A percentile compares a stretch with the other conserved stretches of the same genome.
Conservation (phyloP, 2,329 filamentous ascomycete species). For the Colletotrichum australisinense region DNA sequence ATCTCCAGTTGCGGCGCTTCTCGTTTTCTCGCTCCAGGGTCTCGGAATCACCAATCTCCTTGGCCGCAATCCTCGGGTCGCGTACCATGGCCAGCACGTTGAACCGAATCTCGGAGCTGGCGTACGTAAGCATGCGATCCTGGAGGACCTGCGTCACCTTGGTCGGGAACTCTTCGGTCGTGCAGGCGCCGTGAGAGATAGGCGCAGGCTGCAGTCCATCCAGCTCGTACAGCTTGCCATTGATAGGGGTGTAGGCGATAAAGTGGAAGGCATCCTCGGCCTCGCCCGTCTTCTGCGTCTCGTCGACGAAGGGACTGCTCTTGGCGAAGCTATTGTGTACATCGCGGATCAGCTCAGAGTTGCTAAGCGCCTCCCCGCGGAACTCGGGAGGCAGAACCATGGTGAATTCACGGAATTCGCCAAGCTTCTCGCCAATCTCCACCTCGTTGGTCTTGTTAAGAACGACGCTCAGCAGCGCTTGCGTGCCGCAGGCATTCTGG, state of each 20-base stretch:
- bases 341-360: conserved; percentile 76
- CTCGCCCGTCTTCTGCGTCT: conserved; percentile 79
- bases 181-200: conserved; percentile 86
- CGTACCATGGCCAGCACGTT: conserved; percentile 94
- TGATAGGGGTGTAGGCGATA: conserved; percentile 89
- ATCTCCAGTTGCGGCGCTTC: conserved; percentile 89
- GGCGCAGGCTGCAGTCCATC: conserved; percentile 94
- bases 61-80: conserved; percentile 81
- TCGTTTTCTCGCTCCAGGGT: conserved; percentile 81
- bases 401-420: conserved; percentile 89
- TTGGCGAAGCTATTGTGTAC: conserved; percentile 93
- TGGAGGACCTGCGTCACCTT: conserved; percentile 90
- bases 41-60: conserved; percentile 85
- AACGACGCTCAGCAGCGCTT: conserved; percentile 91
- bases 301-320: conserved; percentile 91
- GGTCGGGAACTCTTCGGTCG: conserved; percentile 76
- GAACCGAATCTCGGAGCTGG: conserved; percentile 89
- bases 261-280: conserved; percentile 97
- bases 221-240: conserved; percentile 88
- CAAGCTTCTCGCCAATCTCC: conserved; percentile 77
- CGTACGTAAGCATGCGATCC: conserved; percentile 86
- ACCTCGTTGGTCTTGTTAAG: conserved; percentile 83
- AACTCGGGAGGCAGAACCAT: conserved; percentile 83
- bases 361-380: conserved; percentile 70
- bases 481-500: conserved; percentile 97